These are phyloP conservation scores for Ganoderma resinaceum DNA, from an alignment of 1,284 basidiomycete genomes.

Conservation along the genomic window DNA sequence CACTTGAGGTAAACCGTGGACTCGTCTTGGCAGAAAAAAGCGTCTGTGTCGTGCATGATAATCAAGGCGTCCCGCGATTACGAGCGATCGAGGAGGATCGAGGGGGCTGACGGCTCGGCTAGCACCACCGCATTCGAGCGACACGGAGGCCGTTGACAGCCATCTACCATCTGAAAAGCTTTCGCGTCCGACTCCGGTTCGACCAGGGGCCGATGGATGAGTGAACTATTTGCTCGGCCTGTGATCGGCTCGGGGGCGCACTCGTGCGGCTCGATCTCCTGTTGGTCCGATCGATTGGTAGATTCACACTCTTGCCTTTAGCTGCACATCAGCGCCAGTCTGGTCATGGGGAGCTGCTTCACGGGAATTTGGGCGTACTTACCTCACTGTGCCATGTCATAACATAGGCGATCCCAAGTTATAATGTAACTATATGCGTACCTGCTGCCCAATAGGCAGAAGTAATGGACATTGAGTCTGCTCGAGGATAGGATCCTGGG, in stretches of 20 bases:
- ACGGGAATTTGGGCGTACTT: neutral
- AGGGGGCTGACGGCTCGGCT: neutral
- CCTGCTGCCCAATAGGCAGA: neutral
- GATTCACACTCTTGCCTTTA: neutral
- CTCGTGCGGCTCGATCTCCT: neutral
- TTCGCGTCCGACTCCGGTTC: neutral
- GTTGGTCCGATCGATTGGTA: neutral
- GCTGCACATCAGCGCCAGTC: neutral
- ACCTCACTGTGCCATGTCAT: neutral
- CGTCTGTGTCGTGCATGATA: neutral
- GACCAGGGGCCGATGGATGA: constrained; percentile 8
- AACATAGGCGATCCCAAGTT: neutral
- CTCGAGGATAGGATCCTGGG: too few relatives aligned
- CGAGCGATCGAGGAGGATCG: neutral
- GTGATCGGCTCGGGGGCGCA: constrained; percentile 2
- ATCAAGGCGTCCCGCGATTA: neutral
- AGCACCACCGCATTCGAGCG: neutral
- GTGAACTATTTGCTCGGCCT: constrained; percentile 13
- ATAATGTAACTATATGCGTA: neutral
- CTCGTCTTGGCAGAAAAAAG: neutral
- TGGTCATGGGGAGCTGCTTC: neutral
- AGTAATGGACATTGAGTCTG: too few relatives aligned
- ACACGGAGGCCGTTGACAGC: neutral
- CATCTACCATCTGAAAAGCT: neutral
- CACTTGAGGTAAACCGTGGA: neutral